Evolutionary conservation across 805 yeast species (phyloP).

Genomic region (Peterozyma xylosa): DNA sequence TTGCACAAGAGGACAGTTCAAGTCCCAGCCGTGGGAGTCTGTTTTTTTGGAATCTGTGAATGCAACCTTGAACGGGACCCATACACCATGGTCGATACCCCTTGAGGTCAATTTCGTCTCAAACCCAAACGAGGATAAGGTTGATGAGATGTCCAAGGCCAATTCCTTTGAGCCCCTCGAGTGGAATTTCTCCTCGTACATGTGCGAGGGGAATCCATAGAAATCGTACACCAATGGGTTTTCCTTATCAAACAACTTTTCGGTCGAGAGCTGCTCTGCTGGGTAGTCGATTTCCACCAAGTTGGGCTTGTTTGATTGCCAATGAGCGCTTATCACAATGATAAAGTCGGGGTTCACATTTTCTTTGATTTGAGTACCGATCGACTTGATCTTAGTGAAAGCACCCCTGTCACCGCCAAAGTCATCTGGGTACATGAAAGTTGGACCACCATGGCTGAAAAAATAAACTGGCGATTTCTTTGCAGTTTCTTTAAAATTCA

Average conservation of each 20-base stretch:
- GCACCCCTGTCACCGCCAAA: constrained; percentile 54
- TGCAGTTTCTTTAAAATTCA: constrained; percentile 13
- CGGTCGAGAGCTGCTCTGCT: constrained; percentile 2
- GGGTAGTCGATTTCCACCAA: constrained; percentile 45
- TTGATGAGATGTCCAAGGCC: constrained; percentile 34
- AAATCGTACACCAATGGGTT: constrained; percentile 67
- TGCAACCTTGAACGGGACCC: constrained; percentile 76
- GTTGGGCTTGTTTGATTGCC: constrained; percentile 45
- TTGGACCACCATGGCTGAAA: constrained; percentile 81
- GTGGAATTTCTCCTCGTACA: constrained; percentile 59
- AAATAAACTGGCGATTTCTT: constrained; percentile 49
- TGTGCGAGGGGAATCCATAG: constrained; percentile 58
- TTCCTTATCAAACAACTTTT: constrained; percentile 23
- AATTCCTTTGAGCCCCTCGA: constrained; percentile 34
- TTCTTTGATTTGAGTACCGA: constrained; percentile 46
- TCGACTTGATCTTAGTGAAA: constrained; percentile 34
- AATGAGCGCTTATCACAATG: constrained; percentile 68
- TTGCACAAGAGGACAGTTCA: constrained; percentile 42
- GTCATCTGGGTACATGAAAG: constrained; percentile 54
- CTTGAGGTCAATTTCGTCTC: constrained; percentile 37
- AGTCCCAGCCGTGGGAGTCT: constrained; percentile 29
- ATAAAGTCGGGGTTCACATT: constrained; percentile 57
- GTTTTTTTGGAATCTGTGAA: constrained; percentile 34
- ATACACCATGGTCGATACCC: constrained; percentile 78
- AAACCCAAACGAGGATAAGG: constrained; percentile 35